A percentile compares a stretch with the other conserved stretches of the same genome.
These are phyloP conservation scores for Mortierella sp. DNA, from an alignment of 371 early-diverging fungal genomes.

Conservation along the genomic window DNA sequence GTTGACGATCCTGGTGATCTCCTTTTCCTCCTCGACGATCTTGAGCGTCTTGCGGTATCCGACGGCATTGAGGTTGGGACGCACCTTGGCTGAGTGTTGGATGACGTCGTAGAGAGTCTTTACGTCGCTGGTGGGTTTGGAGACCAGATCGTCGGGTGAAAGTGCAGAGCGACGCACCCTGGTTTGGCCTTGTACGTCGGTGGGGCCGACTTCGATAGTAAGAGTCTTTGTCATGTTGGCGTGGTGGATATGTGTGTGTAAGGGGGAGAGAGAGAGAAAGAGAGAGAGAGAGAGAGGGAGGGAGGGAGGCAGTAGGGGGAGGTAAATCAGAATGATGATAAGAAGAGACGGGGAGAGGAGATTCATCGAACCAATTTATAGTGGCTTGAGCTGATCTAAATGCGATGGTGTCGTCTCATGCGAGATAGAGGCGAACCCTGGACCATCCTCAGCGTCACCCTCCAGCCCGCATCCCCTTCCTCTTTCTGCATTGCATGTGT, in stretches of 20 bases:
- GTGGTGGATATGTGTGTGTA: neutral
- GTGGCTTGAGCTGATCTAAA: too few species aligned
- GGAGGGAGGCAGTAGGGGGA: neutral
- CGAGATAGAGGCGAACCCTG: too few species aligned
- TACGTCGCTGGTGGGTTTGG: slow-evolving; percentile 61
- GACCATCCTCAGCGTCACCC: too few species aligned
- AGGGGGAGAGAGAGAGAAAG: neutral
- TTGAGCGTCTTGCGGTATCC: slow-evolving; percentile 73
- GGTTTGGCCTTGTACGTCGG: slow-evolving; percentile 57
- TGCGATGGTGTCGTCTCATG: too few species aligned
- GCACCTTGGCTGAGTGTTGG: slow-evolving; percentile 57
- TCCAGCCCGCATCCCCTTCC: too few species aligned
- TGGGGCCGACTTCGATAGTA: slow-evolving; percentile 58
- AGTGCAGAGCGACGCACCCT: slow-evolving; percentile 63
- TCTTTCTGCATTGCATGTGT: too few species aligned
- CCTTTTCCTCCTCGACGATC: slow-evolving; percentile 78
- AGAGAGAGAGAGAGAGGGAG: neutral
- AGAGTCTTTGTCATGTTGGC: slow-evolving; percentile 17
- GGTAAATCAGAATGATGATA: neutral
- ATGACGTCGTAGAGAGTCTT: slow-evolving; percentile 75
- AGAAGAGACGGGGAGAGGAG: too few species aligned
- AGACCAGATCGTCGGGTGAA: slow-evolving; percentile 58
- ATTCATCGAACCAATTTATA: too few species aligned
- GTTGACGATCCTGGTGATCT: slow-evolving; percentile 69
- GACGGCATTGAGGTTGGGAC: slow-evolving; percentile 63